Base-by-base conservation (phyloP, 2,329 filamentous ascomycete genomes). In the Aureobasidium leucospermi region DNA sequence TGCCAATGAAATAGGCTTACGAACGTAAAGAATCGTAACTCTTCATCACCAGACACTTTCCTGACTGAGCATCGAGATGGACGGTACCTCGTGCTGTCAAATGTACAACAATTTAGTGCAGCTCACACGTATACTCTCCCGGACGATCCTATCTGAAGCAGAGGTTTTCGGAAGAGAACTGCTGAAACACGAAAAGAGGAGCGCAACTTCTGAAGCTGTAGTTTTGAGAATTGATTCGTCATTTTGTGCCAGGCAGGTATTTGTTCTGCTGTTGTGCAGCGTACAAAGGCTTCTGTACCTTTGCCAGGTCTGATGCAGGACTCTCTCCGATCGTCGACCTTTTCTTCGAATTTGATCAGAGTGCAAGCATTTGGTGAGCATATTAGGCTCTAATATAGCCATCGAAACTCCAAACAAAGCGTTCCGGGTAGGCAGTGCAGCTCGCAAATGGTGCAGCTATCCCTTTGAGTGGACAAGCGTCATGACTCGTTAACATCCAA, bases 401-500 rank as follows among this genome's bases (percentile, higher is more conserved):
- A 3, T 23, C 3, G 15, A 6, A 13, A 28, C 13, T 29, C 4
- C 19, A 36, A 39, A 34, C 11, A 15, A n/a, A 13, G 7, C 39
- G 16, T n/a, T n/a, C 32, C 6, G 16, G 4, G 8, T 5, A n/a
- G 16, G 13, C 13, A 8, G 13, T n/a, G 39, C 52, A 31, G 52
- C 10, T 28, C n/a, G 11, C n/a, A 42, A 10, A 9, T 28, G 52
- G 28, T 31, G 19, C 28, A 42, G 10, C 19, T 2, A 15, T 45
- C 2, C 2, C 15, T 41, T 34, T n/a, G 9, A 16, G 7, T n/a
- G 11, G 38, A 56, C 52, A 28, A 41, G 52, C 52, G 52, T 56
- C 52, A 29, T 56, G 36, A 45, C 52, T 56, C 52, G 29, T 56
- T 45, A 56, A 56, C n/a, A 36, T 56, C 11, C 29, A 28, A 7